A percentile compares a stretch with the other conserved stretches of the same genome.
Evolutionary conservation across 805 yeast species (phyloP).

Genomic region (Spathaspora arborariae): DNA sequence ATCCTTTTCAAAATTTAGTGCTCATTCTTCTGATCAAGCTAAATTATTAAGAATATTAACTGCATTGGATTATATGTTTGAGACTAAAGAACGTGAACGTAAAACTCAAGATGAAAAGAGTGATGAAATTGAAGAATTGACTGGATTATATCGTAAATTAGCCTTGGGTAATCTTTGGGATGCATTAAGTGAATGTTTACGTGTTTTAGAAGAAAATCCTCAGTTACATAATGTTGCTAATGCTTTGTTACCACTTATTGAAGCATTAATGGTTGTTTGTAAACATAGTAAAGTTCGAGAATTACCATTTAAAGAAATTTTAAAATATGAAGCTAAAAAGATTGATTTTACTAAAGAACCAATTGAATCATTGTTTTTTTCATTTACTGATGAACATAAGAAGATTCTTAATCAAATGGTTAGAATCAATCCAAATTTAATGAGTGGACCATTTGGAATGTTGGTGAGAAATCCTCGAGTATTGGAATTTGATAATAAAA

Average conservation of each 20-base stretch:
- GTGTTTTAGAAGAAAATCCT: slow-evolving; percentile 56
- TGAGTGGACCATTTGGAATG: slow-evolving; percentile 94
- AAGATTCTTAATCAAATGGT: slow-evolving; percentile 89
- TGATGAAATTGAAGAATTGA: slow-evolving; percentile 46
- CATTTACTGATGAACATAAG: slow-evolving; percentile 86
- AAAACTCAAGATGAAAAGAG: slow-evolving; percentile 11
- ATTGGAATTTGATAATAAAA: slow-evolving; percentile 90
- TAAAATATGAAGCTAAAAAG: slow-evolving; percentile 59
- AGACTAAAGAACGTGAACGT: slow-evolving; percentile 30
- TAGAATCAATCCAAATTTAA: slow-evolving; percentile 80
- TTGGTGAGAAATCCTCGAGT: slow-evolving; percentile 84
- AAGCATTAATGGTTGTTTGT: slow-evolving; percentile 93
- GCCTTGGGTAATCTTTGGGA: slow-evolving; percentile 82
- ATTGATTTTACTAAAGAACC: slow-evolving; percentile 72
- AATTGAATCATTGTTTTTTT: slow-evolving; percentile 72
- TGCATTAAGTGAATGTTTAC: slow-evolving; percentile 69
- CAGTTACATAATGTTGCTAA: slow-evolving; percentile 58
- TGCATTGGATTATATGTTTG: slow-evolving; percentile 80
- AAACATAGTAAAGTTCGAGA: slow-evolving; percentile 72
- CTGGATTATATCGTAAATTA: slow-evolving; percentile 59
- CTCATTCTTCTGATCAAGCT: slow-evolving; percentile 83
- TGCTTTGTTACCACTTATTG: slow-evolving; percentile 79
- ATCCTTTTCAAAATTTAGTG: slow-evolving; percentile 63
- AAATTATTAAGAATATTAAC: slow-evolving; percentile 82
- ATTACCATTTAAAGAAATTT: slow-evolving; percentile 43